Percentiles rank a stretch among this genome's conserved stretches.
phyloP scores from a whole-genome alignment of 345 rosid species.

The Acer saccharum region DNA sequence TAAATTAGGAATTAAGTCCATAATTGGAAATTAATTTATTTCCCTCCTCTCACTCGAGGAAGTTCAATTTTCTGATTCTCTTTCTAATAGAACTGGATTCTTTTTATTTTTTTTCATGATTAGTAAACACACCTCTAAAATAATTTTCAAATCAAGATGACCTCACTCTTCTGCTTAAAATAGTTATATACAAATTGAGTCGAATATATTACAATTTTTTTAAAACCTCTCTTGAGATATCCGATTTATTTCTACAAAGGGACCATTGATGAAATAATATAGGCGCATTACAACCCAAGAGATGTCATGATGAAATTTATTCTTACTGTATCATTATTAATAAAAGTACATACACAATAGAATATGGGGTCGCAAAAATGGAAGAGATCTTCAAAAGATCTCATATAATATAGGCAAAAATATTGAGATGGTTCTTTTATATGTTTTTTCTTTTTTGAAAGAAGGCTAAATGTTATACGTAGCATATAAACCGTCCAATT shows the following conservation, averaged over 20 bases:
- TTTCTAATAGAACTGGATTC: too few species aligned
- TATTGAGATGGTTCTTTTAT: background rate
- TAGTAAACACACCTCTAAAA: too few species aligned
- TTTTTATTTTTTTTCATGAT: too few species aligned
- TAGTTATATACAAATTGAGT: too few species aligned
- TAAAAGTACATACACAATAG: background rate
- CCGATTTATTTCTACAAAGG: background rate
- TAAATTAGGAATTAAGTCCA: too few species aligned
- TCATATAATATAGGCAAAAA: background rate
- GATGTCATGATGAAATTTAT: background rate
- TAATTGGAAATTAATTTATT: too few species aligned
- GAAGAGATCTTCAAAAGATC: slow-evolving; percentile 5
- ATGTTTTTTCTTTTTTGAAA: background rate
- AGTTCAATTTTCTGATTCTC: too few species aligned
- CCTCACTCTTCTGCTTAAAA: background rate
- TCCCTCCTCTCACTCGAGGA: too few species aligned
- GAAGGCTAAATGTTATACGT: background rate
- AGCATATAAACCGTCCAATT: slow-evolving; percentile 9
- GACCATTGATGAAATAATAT: too few species aligned
- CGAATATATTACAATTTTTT: too few species aligned
- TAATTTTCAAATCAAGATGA: background rate
- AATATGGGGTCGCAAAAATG: slow-evolving; percentile 1
- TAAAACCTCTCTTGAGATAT: too few species aligned
- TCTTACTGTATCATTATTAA: background rate
- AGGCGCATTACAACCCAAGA: too few species aligned